Base-by-base conservation (phyloP, 306 rosid genomes). In the Castanea sativa region DNA sequence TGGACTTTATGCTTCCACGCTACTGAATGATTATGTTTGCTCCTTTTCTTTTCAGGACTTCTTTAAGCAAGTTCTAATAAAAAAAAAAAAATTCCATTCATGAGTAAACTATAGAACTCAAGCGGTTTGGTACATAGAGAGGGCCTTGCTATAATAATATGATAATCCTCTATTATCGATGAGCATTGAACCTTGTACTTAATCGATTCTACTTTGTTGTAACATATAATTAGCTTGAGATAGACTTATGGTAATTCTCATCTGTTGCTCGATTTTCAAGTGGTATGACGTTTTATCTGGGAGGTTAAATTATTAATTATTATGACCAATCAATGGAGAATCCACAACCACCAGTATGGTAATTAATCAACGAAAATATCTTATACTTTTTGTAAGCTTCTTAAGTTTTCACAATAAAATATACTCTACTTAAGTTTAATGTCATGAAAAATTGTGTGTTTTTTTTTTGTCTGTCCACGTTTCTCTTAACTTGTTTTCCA, bases 1-100 rank as follows among this genome's bases (percentile, higher is more conserved):
- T 76, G 63, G 79, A 56, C 86, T 75, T 77, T 77, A 83, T 80
- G 72, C 81, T 78, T 79, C 67, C 87, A 89, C 82, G 87, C 86
- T 53, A 85, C 88, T 86, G 87, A 59, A 81, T 87, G 67, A 76
- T 78, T 67, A 80, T 80, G 67, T 57, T 78, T 64, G 16, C 85
- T 65, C 65, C 32, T 56, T 65, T 8, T 33, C 5, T 65, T 65
- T 23, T 74, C n/a, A 21, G 49, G 60, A 27, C 64, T 38, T 21
- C 76, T 78, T 51, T 6, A 60, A 49, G 32, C 6, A 43, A 57
- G 41, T 76, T 82, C 75, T 32, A 15, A 32, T 7, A 9, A 8
- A 21, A 7, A 65, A 8, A 21, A 7, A 65, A 67, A 0, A 19
- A 6, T 2, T 19, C 15, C 72, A 67, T 33, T 67, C 52, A 67